Conservation (phyloP, 2,329 filamentous ascomycete species). For the Graphilbum ipis-grandicollis region DNA sequence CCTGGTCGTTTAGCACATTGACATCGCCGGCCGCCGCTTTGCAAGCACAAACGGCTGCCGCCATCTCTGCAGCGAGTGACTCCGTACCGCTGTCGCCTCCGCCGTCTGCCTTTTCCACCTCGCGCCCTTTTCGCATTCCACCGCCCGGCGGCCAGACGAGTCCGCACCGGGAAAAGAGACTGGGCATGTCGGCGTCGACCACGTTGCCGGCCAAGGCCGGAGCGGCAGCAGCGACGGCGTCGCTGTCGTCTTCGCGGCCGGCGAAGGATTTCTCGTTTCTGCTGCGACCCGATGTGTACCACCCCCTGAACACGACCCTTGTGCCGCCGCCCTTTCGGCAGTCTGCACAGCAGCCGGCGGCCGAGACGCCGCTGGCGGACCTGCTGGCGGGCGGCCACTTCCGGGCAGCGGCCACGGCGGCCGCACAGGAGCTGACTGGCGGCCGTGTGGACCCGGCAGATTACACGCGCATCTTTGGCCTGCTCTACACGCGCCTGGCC, state of each 20-base stretch:
- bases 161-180: too few relatives aligned
- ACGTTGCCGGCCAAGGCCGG: too few relatives aligned
- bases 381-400: slow-evolving; percentile 63
- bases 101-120: background rate
- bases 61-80: slow-evolving; percentile 9
- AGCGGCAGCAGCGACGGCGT: too few relatives aligned
- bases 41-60: slow-evolving; percentile 5
- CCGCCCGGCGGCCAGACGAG: background rate
- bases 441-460: slow-evolving; percentile 32
- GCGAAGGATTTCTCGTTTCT: slow-evolving; percentile 65
- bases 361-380: slow-evolving; percentile 46
- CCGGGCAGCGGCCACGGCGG: slow-evolving; percentile 56
- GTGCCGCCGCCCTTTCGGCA: slow-evolving; percentile 51
- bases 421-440: slow-evolving; percentile 41
- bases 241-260: slow-evolving; percentile 13
- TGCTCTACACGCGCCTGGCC: slow-evolving; percentile 67
- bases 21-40: slow-evolving; percentile 8
- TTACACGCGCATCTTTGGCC: slow-evolving; percentile 48
- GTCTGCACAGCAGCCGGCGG: slow-evolving; percentile 43
- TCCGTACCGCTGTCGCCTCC: slow-evolving; percentile 5
- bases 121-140: slow-evolving; percentile 6
- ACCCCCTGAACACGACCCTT: slow-evolving; percentile 51
- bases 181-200: too few relatives aligned
- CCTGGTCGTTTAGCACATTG: too few relatives aligned
- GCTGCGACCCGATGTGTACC: slow-evolving; percentile 65